Conservation (phyloP, 2,329 filamentous ascomycete species). For the Catunica adiposa region DNA sequence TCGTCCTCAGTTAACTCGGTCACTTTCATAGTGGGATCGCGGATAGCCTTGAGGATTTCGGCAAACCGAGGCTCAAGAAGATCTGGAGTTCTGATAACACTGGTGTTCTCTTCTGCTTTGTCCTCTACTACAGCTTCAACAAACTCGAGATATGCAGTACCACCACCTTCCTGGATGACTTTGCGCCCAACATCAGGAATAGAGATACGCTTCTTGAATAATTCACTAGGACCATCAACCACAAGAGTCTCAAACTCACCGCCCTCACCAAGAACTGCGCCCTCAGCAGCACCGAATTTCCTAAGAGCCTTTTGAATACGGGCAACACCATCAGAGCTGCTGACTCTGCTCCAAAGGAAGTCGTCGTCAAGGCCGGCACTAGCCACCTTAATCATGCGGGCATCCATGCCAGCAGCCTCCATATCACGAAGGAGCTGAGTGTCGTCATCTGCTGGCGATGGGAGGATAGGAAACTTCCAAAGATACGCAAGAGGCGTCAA, state of each 20-base stretch:
- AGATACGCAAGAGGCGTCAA: slow-evolving; percentile 71
- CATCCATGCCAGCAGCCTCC: slow-evolving; percentile 58
- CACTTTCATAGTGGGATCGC: slow-evolving; percentile 16
- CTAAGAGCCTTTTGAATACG: slow-evolving; percentile 37
- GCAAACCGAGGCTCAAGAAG: slow-evolving; percentile 49
- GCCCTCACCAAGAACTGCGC: slow-evolving; percentile 73
- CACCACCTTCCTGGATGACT: slow-evolving; percentile 52
- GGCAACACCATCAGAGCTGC: slow-evolving; percentile 32
- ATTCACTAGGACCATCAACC: slow-evolving; percentile 52
- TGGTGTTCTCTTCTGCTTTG: slow-evolving; percentile 20
- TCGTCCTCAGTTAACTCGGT: background rate
- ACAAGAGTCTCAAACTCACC: slow-evolving; percentile 94
- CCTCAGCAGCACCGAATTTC: slow-evolving; percentile 48
- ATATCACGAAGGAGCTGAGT: slow-evolving; percentile 63
- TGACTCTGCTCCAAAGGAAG: slow-evolving; percentile 69
- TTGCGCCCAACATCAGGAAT: slow-evolving; percentile 37
- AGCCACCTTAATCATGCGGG: slow-evolving; percentile 88
- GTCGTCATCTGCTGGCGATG: slow-evolving; percentile 30
- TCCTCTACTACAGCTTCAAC: slow-evolving; percentile 35
- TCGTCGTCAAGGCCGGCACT: slow-evolving; percentile 71
- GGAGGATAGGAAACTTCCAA: slow-evolving; percentile 76
- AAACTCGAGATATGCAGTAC: slow-evolving; percentile 57
- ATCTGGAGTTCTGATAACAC: slow-evolving; percentile 37
- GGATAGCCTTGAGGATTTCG: slow-evolving; percentile 21
- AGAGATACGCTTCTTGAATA: slow-evolving; percentile 59